phyloP scores from a whole-genome alignment of 176 grass and related monocot genomes.

The Oryza officinalis region DNA sequence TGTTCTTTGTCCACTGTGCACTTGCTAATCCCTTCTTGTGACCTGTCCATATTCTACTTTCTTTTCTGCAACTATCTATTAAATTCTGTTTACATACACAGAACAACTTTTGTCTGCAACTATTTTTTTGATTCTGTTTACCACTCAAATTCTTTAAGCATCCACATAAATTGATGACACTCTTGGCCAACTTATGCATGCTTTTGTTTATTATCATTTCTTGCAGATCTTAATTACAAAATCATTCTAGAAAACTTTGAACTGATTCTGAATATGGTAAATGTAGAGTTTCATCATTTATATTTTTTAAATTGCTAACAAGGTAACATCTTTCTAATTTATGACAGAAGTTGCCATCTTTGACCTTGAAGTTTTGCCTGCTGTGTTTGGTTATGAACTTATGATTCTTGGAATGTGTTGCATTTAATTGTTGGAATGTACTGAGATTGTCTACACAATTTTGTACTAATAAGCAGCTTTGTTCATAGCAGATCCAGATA shows the following conservation, averaged over 20 bases:
- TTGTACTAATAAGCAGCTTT: conserved; percentile 25
- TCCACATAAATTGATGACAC: neutral
- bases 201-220: conserved; percentile 21
- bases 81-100: conserved; percentile 6
- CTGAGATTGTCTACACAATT: neutral
- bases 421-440: conserved; percentile 22
- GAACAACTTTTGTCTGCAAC: neutral
- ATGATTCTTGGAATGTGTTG: neutral
- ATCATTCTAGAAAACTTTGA: conserved; percentile 8
- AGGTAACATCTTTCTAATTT: neutral
- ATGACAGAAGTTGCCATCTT: neutral
- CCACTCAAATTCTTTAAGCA: neutral
- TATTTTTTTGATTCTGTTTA: conserved; percentile 17
- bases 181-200: neutral
- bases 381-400: neutral
- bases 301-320: neutral
- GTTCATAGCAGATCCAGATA: conserved; percentile 33
- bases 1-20: neutral
- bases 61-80: conserved; percentile 19
- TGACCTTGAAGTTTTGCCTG: conserved; percentile 13
- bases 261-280: conserved; percentile 11
- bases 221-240: neutral
- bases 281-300: neutral
- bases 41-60: neutral
- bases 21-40: neutral